A percentile compares a stretch with the other conserved stretches of the same genome.
These are phyloP conservation scores for Breviolum minutum DNA, from an alignment of 73 alveolate genomes.

Conservation along the genomic window DNA sequence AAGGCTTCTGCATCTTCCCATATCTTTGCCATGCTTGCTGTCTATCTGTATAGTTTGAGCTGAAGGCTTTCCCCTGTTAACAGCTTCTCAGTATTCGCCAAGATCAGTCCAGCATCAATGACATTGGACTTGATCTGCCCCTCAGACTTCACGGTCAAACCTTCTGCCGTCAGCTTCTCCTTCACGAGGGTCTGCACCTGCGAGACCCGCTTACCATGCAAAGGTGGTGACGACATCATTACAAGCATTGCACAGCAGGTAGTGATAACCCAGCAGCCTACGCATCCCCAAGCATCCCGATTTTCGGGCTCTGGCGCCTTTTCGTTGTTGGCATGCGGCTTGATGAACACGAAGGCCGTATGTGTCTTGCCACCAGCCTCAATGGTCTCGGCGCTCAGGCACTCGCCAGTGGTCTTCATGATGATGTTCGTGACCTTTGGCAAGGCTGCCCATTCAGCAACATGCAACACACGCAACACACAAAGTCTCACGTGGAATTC, in stretches of 20 bases:
- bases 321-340: conserved; percentile 84
- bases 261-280: too few species aligned
- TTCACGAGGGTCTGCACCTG: conserved; percentile 62
- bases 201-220: background rate
- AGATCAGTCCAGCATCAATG: conserved; percentile 9
- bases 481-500: background rate
- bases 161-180: conserved; percentile 33
- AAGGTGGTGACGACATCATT: background rate
- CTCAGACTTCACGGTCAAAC: conserved; percentile 57
- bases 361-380: conserved; percentile 58
- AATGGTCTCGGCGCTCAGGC: conserved; percentile 63
- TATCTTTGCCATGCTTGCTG: too few species aligned
- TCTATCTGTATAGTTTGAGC: too few species aligned
- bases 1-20: too few species aligned
- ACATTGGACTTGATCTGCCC: conserved; percentile 51
- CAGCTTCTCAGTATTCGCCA: background rate
- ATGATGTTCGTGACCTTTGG: conserved; percentile 65
- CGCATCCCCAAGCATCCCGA: too few species aligned
- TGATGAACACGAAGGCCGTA: conserved; percentile 94
- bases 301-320: background rate
- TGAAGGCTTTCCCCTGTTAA: background rate
- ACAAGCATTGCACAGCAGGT: too few species aligned
- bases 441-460: too few species aligned
- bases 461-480: too few species aligned
- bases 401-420: conserved; percentile 84